Base-by-base conservation (phyloP, 129 eudicot species). In the Rutidosis leptorrhynchoides region DNA sequence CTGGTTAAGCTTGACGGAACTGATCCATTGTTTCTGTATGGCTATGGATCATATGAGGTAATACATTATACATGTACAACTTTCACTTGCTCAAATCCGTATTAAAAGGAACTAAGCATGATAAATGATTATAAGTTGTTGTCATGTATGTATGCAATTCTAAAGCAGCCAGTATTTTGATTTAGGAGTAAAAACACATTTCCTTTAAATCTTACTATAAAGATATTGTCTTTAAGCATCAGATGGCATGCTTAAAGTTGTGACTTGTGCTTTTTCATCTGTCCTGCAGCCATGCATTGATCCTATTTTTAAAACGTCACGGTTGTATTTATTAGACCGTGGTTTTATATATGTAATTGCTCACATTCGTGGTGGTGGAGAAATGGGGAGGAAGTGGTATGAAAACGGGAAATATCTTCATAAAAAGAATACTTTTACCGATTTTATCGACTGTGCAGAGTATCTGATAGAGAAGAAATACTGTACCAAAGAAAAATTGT, bases 21-120 rank as follows among this genome's bases (percentile, higher is more conserved):
- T 30, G 96, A 84, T 72, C 96, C 99, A 27, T 64, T 88, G 26
- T 72, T 86, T 59, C 83, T 93, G 16, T 88, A 89, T 73, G 99
- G 99, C 49, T 93, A 93, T 77, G 99, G 99, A 80, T 93, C 99
- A 33, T 89, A 93, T 58, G 96, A 93, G 99, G 99, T 93, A 82
- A 83, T 61, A 60, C 51, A 35, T 35, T 35, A 37, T 61, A 64
- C 51, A 62, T 24, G 45, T 54, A 58, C 60, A 26, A 52, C 24
- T 60, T 37, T 57, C 23, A 69, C 26, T n/a, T 10, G 11, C 16
- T 4, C 10, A 37, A 37, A 37, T 37, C 11, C 4, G 3, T 37
- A 37, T 9, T 37, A 9, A 15, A 2, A n/a, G n/a, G n/a, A n/a
- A n/a, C n/a, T n/a, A n/a, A n/a, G n/a, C n/a, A n/a, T n/a, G n/a